phyloP scores from a whole-genome alignment of 805 yeast genomes.

The Kazachstania viticola region DNA sequence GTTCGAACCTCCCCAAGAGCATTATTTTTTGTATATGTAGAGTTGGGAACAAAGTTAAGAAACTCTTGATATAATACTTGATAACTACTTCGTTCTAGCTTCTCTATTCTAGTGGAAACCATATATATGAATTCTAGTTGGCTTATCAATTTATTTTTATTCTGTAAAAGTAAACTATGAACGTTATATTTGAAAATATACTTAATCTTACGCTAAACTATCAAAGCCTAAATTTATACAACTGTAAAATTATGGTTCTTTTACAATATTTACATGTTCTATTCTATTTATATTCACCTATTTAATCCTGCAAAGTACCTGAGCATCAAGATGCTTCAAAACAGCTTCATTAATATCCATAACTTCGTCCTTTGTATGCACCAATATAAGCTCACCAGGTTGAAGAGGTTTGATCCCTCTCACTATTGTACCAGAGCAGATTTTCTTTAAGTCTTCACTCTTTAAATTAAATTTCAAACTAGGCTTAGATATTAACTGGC shows the following conservation, averaged over 20 bases:
- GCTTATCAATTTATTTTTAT: not conserved
- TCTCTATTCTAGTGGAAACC: too few relatives aligned
- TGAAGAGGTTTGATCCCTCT: constrained; percentile 70
- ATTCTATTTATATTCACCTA: too few relatives aligned
- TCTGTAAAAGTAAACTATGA: not conserved
- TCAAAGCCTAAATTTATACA: too few relatives aligned
- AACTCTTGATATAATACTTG: too few relatives aligned
- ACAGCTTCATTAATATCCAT: constrained; percentile 83
- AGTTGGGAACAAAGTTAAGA: too few relatives aligned
- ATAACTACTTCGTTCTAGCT: too few relatives aligned
- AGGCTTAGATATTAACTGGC: constrained; percentile 74
- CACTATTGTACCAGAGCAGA: constrained; percentile 67
- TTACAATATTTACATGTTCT: not conserved
- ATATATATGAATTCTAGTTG: too few relatives aligned
- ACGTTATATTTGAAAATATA: too few relatives aligned
- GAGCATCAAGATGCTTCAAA: constrained; percentile 52
- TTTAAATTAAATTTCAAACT: constrained; percentile 60
- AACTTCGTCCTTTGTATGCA: constrained; percentile 43
- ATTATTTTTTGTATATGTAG: constrained; percentile 2
- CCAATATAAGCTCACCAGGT: constrained; percentile 81
- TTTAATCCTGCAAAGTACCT: constrained; percentile 69
- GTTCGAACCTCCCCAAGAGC: constrained; percentile 20
- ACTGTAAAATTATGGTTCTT: not conserved
- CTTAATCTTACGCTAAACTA: too few relatives aligned
- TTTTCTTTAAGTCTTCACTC: constrained; percentile 50